These are phyloP conservation scores for Cytospora leucostoma DNA, from an alignment of 2,329 filamentous ascomycete genomes.

Conservation along the genomic window DNA sequence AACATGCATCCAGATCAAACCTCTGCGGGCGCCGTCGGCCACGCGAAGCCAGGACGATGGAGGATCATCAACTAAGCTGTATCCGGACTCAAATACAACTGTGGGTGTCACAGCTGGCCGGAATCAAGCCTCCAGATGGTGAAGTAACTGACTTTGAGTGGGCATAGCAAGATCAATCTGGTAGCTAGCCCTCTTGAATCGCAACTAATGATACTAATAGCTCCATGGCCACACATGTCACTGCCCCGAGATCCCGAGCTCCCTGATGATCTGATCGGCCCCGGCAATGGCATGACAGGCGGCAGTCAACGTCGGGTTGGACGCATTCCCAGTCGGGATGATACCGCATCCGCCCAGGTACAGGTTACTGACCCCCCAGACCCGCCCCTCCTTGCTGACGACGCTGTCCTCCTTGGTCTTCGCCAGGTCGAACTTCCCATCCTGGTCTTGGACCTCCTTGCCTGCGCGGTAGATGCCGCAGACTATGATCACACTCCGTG, in stretches of 20 bases:
- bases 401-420: slow-evolving; percentile 26
- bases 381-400: slow-evolving; percentile 29
- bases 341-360: slow-evolving; percentile 33
- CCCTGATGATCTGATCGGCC: slow-evolving; percentile 16
- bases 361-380: slow-evolving; percentile 32
- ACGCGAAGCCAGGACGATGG: no score
- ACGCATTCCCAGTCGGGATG: slow-evolving; percentile 31
- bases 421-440: background rate
- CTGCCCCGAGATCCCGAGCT: background rate
- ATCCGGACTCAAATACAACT: no score
- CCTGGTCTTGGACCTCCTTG: background rate
- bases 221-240: background rate
- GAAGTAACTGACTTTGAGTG: background rate
- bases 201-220: background rate
- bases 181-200: background rate
- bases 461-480: slow-evolving; percentile 30
- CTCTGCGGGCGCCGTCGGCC: no score
- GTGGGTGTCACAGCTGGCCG: no score
- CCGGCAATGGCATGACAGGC: slow-evolving; percentile 32
- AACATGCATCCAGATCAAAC: no score
- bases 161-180: slow-evolving; percentile 3
- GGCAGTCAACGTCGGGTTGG: slow-evolving; percentile 34
- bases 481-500: slow-evolving; percentile 15
- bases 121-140: background rate
- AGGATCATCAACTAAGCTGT: no score